Evolutionary conservation across 139 green algal species (phyloP), one percentile per base, ranked within the genome.

Genomic region (Chlamydomonas asymmetrica): DNA sequence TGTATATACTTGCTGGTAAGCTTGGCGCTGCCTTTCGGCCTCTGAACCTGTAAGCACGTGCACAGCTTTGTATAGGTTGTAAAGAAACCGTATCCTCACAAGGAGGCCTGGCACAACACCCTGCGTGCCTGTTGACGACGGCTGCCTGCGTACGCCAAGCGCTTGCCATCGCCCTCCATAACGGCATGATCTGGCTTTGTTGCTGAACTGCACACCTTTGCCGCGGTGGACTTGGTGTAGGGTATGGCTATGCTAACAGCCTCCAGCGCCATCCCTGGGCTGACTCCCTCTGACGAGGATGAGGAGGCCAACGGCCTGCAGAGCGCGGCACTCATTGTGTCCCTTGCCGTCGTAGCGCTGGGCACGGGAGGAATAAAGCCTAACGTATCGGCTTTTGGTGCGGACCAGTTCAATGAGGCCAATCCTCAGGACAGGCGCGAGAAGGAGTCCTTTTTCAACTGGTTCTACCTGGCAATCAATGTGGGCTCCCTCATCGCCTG

Each of bases 381-480:
- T 59, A 99, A 98, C 76, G 96, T 99, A 35, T 91, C 81, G 0
- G 90, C 96, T 2, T 99, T 99, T 86, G 96, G 96, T 27, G 96
- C 96, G 3, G 96, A 99, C 82, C 96, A 99, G 83, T 97, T 99
- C 78, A 93, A 98, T 73, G 89, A 94, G 79, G 63, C 80, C 2
- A 79, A 95, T 76, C 85, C 86, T 2, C 84, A 94, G 84, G 93
- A 97, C 73, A 84, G 87, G 9, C 78, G 72, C 29, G 93, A 97
- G 84, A 97, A 97, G 84, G 86, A 91, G 72, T 90, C 76, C 48
- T 98, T 98, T 84, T 98, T 98, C 85, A 98, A 98, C 84, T 97
- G 88, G 81, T 99, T 99, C 84, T 99, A 99, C 85, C 91, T 99
- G 63, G 91, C 91, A 64, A 95, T 99, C 82, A 99, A 99, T 80